Evolutionary conservation across 2,329 filamentous ascomycete species (phyloP), one percentile per base, ranked within the genome.

Genomic region (Drechslerella dactyloides): DNA sequence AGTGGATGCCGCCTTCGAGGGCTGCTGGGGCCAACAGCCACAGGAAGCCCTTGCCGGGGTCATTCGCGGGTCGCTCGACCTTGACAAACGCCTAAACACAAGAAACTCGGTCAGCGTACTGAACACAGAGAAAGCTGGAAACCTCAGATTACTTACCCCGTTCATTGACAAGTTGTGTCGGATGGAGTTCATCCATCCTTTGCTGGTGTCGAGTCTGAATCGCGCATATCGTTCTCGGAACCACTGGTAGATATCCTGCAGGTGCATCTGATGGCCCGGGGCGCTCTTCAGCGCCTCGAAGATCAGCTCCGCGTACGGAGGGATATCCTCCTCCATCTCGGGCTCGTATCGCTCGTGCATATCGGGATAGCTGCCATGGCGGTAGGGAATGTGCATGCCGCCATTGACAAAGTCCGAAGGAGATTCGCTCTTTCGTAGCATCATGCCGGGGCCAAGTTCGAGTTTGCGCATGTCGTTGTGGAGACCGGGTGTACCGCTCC

Each of bases 161-260:
- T 97, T 97, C 93, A 97, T 97, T 53, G 91, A 96, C 6, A 97
- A 82, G 76, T 97, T 97, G 79, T 97, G 93, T 1, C 93, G 86
- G 74, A 97, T 96, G 78, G 91, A 96, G 80, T 97, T 97, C 80
- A 93, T 90, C 93, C 93, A 97, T 8, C 93, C 93, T 76, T 87
- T 89, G 11, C 80, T 81, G 6, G 83, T 83, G 17, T 80, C 78
- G 51, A 84, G 84, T 58, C 83, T 86, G 2, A 86, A 86, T 79
- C 94, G 96, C 75, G 86, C 85, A 1, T 92, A 96, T 77, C 96
- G 88, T 27, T 88, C 84, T 46, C 85, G 83, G 77, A 97, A 96
- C 92, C 93, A 97, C 65, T 89, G 84, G 80, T 97, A 97, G 65
- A 97, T 90, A 60, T 96, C 89, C 75, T 92, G 88, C 11, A 97